Conservation (phyloP, 192 early-diverging fungal species). For the Entophlyctis helioformis region DNA sequence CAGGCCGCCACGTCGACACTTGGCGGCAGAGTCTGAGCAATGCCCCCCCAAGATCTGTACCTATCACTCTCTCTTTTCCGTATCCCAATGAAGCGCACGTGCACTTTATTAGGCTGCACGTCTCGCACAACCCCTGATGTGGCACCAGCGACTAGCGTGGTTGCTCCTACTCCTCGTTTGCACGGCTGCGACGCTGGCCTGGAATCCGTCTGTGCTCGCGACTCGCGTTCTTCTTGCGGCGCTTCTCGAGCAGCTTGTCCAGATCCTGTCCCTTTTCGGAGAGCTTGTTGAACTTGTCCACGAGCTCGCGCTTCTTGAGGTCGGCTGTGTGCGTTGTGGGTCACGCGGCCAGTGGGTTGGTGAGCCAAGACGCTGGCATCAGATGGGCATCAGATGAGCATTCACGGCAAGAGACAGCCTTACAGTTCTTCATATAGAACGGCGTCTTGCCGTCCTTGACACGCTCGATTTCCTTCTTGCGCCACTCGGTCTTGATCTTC, state of each 20-base stretch:
- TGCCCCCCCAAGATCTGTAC: no score
- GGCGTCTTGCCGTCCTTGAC: conserved; percentile 86
- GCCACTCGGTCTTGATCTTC: conserved; percentile 58
- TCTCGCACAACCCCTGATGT: no score
- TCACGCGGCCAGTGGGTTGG: not conserved
- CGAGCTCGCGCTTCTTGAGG: conserved; percentile 70
- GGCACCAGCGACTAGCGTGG: no score
- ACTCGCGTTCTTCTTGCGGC: conserved; percentile 82
- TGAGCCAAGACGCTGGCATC: not conserved
- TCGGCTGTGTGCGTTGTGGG: conserved; percentile 39
- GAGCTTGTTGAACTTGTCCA: conserved; percentile 74
- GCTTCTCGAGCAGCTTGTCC: conserved; percentile 82
- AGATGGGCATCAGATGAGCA: not conserved
- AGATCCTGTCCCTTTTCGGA: conserved; percentile 54
- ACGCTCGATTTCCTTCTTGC: conserved; percentile 68
- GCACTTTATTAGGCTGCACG: no score
- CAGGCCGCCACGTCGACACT: no score
- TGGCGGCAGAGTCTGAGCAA: no score
- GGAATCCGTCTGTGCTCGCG: conserved; percentile 51
- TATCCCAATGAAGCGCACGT: no score
- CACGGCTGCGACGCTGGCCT: conserved; percentile 14
- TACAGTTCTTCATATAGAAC: conserved; percentile 85
- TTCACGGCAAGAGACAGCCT: conserved; percentile 6
- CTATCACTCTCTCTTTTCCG: no score
- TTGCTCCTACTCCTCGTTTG: no score